These are phyloP conservation scores for Leccinum imitatum DNA, from an alignment of 768 basidiomycete genomes.

Conservation along the genomic window DNA sequence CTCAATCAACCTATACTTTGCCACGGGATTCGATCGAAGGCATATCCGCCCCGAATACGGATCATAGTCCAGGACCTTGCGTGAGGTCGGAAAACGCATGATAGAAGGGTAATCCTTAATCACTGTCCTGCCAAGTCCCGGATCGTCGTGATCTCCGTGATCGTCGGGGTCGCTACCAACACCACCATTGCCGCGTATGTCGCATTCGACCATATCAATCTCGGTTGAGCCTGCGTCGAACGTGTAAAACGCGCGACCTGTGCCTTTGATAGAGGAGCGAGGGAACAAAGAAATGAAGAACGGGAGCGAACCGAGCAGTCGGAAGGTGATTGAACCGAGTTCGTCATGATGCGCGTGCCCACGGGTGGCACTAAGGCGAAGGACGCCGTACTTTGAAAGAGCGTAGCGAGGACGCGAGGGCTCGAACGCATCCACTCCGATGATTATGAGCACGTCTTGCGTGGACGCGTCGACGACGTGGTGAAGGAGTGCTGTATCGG, in stretches of 20 bases:
- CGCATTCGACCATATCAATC: slow-evolving; percentile 13
- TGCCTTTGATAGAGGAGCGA: slow-evolving; percentile 16
- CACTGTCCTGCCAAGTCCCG: neutral
- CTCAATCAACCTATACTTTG: slow-evolving; percentile 7
- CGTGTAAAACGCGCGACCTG: slow-evolving; percentile 14
- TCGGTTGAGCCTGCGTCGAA: neutral
- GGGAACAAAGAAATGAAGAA: neutral
- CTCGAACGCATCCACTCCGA: slow-evolving; percentile 3
- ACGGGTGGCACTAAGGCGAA: slow-evolving; percentile 1
- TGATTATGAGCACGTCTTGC: slow-evolving; percentile 11
- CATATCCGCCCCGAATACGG: slow-evolving; percentile 22
- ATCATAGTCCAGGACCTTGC: slow-evolving; percentile 19
- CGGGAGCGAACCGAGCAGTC: neutral
- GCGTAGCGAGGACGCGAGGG: neutral
- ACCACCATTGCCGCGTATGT: neutral
- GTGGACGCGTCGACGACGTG: slow-evolving; percentile 10
- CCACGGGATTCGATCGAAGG: neutral
- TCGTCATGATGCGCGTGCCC: neutral
- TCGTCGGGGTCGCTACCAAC: neutral
- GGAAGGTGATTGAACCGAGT: slow-evolving; percentile 14
- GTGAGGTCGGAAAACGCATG: neutral
- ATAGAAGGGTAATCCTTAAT: slow-evolving; percentile 7
- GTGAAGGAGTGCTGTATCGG: slow-evolving; percentile 7
- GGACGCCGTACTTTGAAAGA: slow-evolving; percentile 3
- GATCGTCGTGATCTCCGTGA: too few relatives aligned